A percentile compares a stretch with the other conserved stretches of the same genome.
phyloP scores from a whole-genome alignment of 176 grass and related monocot genomes.

The Carex pumila region DNA sequence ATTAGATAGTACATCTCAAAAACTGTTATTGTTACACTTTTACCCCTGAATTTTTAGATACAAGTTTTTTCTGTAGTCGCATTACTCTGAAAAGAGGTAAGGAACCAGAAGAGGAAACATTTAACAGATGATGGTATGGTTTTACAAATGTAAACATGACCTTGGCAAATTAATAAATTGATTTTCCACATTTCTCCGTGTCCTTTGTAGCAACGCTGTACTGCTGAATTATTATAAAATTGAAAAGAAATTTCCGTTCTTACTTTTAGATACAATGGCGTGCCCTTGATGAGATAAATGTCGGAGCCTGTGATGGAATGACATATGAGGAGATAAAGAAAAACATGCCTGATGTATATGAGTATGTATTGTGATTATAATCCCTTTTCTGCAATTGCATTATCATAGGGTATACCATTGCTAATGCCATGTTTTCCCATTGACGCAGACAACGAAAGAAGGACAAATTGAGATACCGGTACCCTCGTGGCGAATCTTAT shows the following conservation, averaged over 20 bases:
- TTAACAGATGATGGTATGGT: neutral
- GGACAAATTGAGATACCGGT: constrained; percentile 94
- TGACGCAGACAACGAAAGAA: constrained; percentile 59
- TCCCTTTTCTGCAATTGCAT: neutral
- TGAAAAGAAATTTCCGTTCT: constrained; percentile 22
- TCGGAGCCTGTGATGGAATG: constrained; percentile 91
- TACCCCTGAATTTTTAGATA: neutral
- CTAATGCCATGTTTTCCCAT: neutral
- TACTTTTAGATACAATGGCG: constrained; percentile 97
- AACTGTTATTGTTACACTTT: neutral
- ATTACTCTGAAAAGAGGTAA: neutral
- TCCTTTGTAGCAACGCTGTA: neutral
- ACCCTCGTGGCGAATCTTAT: constrained; percentile 95
- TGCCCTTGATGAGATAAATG: constrained; percentile 96
- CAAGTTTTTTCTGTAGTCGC: neutral
- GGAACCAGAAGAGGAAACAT: neutral
- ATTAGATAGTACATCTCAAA: neutral
- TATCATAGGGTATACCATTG: neutral
- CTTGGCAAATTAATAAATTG: neutral
- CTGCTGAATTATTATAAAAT: constrained; percentile 5
- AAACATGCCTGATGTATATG: constrained; percentile 92
- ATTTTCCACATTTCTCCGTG: constrained; percentile 8
- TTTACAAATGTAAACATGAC: neutral
- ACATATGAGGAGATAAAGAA: constrained; percentile 97
- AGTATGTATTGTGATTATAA: constrained; percentile 40